These are phyloP conservation scores for Endocalyx cinctus DNA, from an alignment of 2,329 filamentous ascomycete genomes.

Conservation along the genomic window DNA sequence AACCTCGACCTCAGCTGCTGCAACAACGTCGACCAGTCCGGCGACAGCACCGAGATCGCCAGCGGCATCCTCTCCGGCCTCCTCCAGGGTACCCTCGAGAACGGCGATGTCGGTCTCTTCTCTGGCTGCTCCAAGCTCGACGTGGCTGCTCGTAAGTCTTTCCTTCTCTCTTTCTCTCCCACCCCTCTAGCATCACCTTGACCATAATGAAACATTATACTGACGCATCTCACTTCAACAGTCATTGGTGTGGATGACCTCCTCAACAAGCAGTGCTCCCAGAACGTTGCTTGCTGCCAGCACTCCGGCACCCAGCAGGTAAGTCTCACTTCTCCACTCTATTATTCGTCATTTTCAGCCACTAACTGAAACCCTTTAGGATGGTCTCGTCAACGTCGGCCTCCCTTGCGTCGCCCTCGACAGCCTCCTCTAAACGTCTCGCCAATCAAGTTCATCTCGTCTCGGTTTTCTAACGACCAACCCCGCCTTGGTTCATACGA, in stretches of 20 bases:
- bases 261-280: conserved; percentile 25
- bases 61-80: conserved; percentile 21
- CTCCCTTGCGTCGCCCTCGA: conserved; percentile 26
- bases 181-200: too few species aligned
- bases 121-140: conserved; percentile 25
- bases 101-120: conserved; percentile 21
- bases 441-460: too few species aligned
- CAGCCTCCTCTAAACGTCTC: conserved; percentile 22
- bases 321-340: conserved; percentile 5
- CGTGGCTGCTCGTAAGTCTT: conserved; percentile 20
- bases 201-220: too few species aligned
- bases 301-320: conserved; percentile 21
- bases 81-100: conserved; percentile 17
- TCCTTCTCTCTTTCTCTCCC: neutral
- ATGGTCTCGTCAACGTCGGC: conserved; percentile 26
- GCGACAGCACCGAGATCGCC: conserved; percentile 18
- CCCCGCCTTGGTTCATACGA: conserved; percentile 8
- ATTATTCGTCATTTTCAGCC: neutral
- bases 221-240: conserved; percentile 2
- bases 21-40: conserved; percentile 24
- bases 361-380: conserved; percentile 12
- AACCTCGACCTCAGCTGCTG: conserved; percentile 29
- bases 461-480: conserved; percentile 1
- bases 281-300: conserved; percentile 29
- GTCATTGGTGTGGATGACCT: conserved; percentile 22